A percentile compares a stretch with the other conserved stretches of the same genome.
phyloP scores from a whole-genome alignment of 1,139 yeast species.

The Yamadazyma pseudoaaseri region DNA sequence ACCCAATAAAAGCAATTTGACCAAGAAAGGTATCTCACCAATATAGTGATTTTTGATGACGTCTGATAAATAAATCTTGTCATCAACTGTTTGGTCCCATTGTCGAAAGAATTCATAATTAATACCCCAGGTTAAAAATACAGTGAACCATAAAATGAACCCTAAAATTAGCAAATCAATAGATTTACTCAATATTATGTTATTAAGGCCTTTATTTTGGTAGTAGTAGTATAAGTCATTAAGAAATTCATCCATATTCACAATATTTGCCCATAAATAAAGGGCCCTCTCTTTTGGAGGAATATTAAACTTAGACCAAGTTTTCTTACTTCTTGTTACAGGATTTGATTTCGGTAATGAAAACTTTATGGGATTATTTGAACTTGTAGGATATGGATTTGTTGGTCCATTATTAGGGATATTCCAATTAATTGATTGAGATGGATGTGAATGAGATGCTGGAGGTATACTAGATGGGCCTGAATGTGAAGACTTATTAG shows the following conservation, averaged over 20 bases:
- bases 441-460: conserved; percentile 8
- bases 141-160: conserved; percentile 75
- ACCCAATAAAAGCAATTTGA: conserved; percentile 61
- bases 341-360: conserved; percentile 10
- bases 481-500: conserved; percentile 4
- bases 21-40: conserved; percentile 44
- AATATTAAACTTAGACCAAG: conserved; percentile 23
- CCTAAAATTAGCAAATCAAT: conserved; percentile 71
- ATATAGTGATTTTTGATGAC: conserved; percentile 65
- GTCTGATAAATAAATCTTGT: conserved; percentile 32
- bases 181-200: conserved; percentile 64
- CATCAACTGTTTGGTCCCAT: conserved; percentile 13
- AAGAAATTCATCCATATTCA: conserved; percentile 82
- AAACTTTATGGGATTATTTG: conserved; percentile 11
- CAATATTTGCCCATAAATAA: conserved; percentile 96
- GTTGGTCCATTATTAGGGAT: conserved; percentile 1
- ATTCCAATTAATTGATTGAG: conserved; percentile 11
- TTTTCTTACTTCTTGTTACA: conserved; percentile 14
- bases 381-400: background rate
- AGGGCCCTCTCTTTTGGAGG: conserved; percentile 77
- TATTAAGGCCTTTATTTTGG: conserved; percentile 78
- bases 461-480: background rate
- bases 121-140: conserved; percentile 81
- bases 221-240: conserved; percentile 83
- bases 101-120: conserved; percentile 50